Conservation (phyloP, 192 early-diverging fungal genomes). For the Coemansia sp. region DNA sequence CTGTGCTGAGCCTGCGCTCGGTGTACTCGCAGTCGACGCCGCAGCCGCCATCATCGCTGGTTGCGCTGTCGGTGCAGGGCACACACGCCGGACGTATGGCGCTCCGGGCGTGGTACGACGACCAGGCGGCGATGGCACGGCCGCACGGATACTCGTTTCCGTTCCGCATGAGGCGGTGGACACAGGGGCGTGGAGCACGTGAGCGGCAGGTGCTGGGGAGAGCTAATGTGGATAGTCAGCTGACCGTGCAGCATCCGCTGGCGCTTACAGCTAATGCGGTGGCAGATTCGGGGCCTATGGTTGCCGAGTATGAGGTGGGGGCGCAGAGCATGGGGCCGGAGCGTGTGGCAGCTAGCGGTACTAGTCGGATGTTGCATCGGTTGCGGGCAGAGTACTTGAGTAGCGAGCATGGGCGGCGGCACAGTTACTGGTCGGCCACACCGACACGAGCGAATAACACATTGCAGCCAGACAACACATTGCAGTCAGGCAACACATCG, state of each 20-base stretch:
- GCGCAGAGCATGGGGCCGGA: neutral
- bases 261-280: slow-evolving; percentile 9
- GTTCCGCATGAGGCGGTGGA: slow-evolving; percentile 40
- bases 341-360: slow-evolving; percentile 9
- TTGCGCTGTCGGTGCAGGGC: slow-evolving; percentile 40
- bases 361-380: slow-evolving; percentile 26
- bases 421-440: neutral
- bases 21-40: slow-evolving; percentile 51
- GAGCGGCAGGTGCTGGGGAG: neutral
- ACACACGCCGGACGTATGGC: slow-evolving; percentile 35
- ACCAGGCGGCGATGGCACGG: slow-evolving; percentile 39
- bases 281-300: neutral
- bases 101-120: slow-evolving; percentile 46
- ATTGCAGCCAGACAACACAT: slow-evolving; percentile 18
- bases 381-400: slow-evolving; percentile 35
- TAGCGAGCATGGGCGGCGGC: slow-evolving; percentile 25
- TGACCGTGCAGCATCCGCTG: slow-evolving; percentile 19
- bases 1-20: slow-evolving; percentile 36
- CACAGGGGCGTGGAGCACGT: neutral
- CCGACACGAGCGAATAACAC: neutral
- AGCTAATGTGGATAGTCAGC: neutral
- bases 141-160: slow-evolving; percentile 45
- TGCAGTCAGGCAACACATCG: neutral
- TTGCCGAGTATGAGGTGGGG: no score
- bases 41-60: slow-evolving; percentile 34